Conservation (phyloP, 208 protist species). For the Leptomonas seymouri region DNA sequence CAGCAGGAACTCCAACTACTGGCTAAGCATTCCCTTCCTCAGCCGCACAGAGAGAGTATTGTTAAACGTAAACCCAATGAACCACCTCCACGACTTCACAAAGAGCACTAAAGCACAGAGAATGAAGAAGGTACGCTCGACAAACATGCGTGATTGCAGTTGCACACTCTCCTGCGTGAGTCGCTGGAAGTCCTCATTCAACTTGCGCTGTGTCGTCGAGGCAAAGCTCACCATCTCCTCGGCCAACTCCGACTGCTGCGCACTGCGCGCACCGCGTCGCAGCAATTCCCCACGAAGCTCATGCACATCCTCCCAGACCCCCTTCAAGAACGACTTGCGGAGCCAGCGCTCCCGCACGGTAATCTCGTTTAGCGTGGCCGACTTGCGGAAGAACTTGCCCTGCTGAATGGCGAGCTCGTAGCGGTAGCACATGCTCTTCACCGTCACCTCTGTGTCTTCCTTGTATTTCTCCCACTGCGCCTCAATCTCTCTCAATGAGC, state of each 20-base stretch:
- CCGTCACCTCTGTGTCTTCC: constrained; percentile 68
- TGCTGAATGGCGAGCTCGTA: constrained; percentile 89
- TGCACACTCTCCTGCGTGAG: constrained; percentile 85
- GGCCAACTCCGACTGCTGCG: constrained; percentile 88
- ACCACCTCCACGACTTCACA: constrained; percentile 84
- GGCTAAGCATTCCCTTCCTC: constrained; percentile 60
- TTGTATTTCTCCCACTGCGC: constrained; percentile 66
- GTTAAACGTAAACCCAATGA: constrained; percentile 66
- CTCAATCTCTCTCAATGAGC: constrained; percentile 81
- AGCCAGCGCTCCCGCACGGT: constrained; percentile 88
- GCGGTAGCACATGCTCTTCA: constrained; percentile 87
- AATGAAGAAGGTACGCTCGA: constrained; percentile 67
- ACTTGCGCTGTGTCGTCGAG: constrained; percentile 76
- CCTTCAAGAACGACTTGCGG: constrained; percentile 87
- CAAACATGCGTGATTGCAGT: constrained; percentile 74
- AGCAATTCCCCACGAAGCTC: constrained; percentile 88
- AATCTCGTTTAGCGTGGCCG: constrained; percentile 83
- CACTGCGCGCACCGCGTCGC: constrained; percentile 83
- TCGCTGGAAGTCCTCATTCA: constrained; percentile 89
- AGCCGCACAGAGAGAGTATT: constrained; percentile 77
- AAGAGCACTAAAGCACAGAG: constrained; percentile 61
- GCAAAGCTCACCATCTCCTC: constrained; percentile 91
- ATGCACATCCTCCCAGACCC: constrained; percentile 90
- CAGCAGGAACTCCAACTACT: neutral
- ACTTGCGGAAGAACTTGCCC: constrained; percentile 86